Percentiles rank a stretch among this genome's conserved stretches.
phyloP scores from a whole-genome alignment of 2,329 filamentous ascomycete species.

The Penicillium olsonii region DNA sequence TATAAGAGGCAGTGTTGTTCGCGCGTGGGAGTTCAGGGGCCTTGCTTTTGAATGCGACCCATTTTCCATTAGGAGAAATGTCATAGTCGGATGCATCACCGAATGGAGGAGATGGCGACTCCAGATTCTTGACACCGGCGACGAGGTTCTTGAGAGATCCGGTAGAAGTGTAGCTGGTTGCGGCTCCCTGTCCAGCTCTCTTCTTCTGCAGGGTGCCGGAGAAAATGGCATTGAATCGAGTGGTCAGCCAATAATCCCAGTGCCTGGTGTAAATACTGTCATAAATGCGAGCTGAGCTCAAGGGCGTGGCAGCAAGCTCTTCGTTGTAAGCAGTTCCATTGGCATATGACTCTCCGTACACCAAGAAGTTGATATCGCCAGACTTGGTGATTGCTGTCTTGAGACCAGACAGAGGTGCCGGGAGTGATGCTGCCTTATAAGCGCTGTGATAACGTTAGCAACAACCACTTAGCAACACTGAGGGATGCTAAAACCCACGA shows the following conservation, averaged over 20 bases:
- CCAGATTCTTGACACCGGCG: constrained; percentile 45
- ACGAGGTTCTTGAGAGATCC: constrained; percentile 57
- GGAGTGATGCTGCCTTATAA: constrained; percentile 41
- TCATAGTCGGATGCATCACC: constrained; percentile 82
- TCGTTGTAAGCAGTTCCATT: constrained; percentile 70
- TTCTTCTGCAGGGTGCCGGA: constrained; percentile 61
- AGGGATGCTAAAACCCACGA: constrained; percentile 25
- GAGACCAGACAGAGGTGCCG: constrained; percentile 41
- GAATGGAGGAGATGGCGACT: constrained; percentile 60
- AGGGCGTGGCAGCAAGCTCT: constrained; percentile 59
- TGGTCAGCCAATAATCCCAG: constrained; percentile 75
- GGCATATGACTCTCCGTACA: constrained; percentile 64
- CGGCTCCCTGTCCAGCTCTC: constrained; percentile 37
- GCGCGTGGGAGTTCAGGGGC: constrained; percentile 43
- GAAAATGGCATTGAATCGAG: constrained; percentile 72
- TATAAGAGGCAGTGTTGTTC: constrained; percentile 76
- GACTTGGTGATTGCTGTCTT: constrained; percentile 38
- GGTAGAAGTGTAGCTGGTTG: constrained; percentile 43
- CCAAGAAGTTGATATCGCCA: constrained; percentile 54
- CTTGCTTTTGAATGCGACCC: constrained; percentile 46
- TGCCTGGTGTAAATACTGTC: constrained; percentile 75
- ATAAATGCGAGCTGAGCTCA: constrained; percentile 70
- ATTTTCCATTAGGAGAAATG: constrained; percentile 46
- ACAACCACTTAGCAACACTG: too few relatives aligned
- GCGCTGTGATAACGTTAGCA: constrained; percentile 26